Evolutionary conservation across 345 rosid genomes (phyloP).

Genomic region (Citrus australasica): DNA sequence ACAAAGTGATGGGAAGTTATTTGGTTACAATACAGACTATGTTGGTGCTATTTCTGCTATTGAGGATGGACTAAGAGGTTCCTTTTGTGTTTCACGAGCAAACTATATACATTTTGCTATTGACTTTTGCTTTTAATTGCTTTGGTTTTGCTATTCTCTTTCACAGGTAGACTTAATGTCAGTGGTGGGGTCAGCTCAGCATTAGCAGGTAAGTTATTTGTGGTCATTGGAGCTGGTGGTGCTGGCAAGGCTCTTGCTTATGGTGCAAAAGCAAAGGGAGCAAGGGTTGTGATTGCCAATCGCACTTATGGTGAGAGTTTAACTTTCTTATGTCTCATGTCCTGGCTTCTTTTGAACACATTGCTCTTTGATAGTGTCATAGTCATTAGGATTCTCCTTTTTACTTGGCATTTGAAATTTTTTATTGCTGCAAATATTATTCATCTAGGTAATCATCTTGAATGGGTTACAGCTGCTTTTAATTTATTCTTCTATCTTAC

Average conservation of each 20-base stretch:
- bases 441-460: neutral
- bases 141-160: conserved; percentile 7
- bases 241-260: conserved; percentile 96
- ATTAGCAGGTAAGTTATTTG: conserved; percentile 75
- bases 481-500: neutral
- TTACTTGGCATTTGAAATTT: neutral
- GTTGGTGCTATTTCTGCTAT: conserved; percentile 95
- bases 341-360: neutral
- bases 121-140: conserved; percentile 11
- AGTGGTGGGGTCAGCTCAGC: conserved; percentile 41
- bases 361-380: neutral
- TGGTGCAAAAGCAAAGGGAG: conserved; percentile 93
- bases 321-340: neutral
- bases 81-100: conserved; percentile 14
- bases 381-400: neutral
- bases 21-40: conserved; percentile 85
- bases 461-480: neutral
- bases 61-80: conserved; percentile 88
- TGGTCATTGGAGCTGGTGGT: conserved; percentile 95
- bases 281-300: conserved; percentile 79
- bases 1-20: conserved; percentile 66
- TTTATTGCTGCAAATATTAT: neutral
- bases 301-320: conserved; percentile 65
- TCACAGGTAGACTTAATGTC: conserved; percentile 41
- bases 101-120: neutral